phyloP scores from a whole-genome alignment of 176 grass and related monocot genomes.

The Eleusine indica region DNA sequence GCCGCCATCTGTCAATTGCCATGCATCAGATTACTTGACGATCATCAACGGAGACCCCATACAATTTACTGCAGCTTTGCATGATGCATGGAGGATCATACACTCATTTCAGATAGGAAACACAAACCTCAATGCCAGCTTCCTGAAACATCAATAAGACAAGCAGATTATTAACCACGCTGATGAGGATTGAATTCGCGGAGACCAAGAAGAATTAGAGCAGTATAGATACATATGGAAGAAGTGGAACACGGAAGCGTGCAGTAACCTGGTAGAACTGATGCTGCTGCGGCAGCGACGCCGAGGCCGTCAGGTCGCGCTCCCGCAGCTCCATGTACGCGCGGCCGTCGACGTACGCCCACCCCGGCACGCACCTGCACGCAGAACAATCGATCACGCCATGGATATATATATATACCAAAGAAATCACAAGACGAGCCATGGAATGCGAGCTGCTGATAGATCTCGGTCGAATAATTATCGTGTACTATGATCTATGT shows the following conservation, averaged over 20 bases:
- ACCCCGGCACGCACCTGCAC: slow-evolving; percentile 75
- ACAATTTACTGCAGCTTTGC: background rate
- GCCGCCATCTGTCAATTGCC: slow-evolving; percentile 54
- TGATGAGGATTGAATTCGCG: background rate
- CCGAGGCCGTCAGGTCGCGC: slow-evolving; percentile 41
- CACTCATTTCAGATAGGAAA: background rate
- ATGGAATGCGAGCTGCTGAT: background rate
- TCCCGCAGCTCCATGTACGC: slow-evolving; percentile 65
- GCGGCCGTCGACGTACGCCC: slow-evolving; percentile 55
- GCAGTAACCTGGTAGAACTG: slow-evolving; percentile 74
- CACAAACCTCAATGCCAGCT: slow-evolving; percentile 76
- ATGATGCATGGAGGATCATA: background rate
- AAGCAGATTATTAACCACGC: background rate
- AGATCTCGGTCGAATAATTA: background rate
- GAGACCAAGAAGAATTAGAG: too few species aligned
- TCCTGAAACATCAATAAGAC: slow-evolving; percentile 53
- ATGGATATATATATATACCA: background rate
- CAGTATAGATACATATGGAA: too few species aligned
- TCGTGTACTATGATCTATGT: too few species aligned
- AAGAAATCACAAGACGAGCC: background rate
- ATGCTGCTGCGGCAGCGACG: slow-evolving; percentile 56
- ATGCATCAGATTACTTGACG: background rate
- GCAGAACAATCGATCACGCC: background rate
- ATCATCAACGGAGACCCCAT: background rate
- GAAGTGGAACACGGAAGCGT: background rate